Conservation (phyloP, 106 monocot species). For the Acorus calamus region DNA sequence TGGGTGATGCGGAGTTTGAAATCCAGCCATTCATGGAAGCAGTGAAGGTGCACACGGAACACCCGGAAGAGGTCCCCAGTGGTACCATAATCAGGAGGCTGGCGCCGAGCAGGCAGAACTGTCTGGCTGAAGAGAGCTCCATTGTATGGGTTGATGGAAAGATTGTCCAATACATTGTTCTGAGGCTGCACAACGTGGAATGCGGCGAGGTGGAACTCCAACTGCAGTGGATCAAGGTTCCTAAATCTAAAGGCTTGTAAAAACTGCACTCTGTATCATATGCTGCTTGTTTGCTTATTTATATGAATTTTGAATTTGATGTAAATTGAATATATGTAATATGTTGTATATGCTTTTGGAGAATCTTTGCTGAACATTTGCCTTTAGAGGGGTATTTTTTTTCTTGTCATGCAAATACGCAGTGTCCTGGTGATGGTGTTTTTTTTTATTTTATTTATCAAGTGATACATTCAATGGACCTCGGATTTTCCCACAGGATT, state of each 20-base stretch:
- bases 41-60: slow-evolving; percentile 15
- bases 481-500: no score
- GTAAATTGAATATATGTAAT: no score
- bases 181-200: slow-evolving; percentile 41
- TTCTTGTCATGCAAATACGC: no score
- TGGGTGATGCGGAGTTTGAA: slow-evolving; percentile 57
- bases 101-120: slow-evolving; percentile 33
- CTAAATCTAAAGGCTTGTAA: slow-evolving; percentile 21
- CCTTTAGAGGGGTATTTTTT: no score
- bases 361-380: no score
- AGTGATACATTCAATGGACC: no score
- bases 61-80: slow-evolving; percentile 11
- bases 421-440: no score
- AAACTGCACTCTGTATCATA: no score
- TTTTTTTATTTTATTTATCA: no score
- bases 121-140: slow-evolving; percentile 40
- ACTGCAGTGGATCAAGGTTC: slow-evolving; percentile 40
- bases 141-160: slow-evolving; percentile 30
- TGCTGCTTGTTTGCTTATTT: no score
- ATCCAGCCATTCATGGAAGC: slow-evolving; percentile 35
- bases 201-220: slow-evolving; percentile 47
- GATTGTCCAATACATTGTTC: slow-evolving; percentile 37
- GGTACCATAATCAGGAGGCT: slow-evolving; percentile 23
- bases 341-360: no score
- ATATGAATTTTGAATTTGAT: no score